phyloP scores from a whole-genome alignment of 1,284 basidiomycete species.

The Blastosporella zonata region DNA sequence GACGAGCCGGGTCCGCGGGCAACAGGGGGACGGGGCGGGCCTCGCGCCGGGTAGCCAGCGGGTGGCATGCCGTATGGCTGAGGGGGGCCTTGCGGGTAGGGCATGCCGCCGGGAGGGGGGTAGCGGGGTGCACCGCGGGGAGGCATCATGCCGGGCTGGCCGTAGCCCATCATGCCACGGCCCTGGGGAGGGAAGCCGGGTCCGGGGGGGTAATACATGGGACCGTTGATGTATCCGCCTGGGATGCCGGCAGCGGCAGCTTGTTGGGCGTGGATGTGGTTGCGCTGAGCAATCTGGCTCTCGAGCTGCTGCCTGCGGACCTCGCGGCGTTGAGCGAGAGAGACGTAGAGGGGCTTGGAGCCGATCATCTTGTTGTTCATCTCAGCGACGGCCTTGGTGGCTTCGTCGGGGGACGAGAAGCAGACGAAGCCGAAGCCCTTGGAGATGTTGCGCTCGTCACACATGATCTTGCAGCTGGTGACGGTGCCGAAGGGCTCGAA shows the following conservation, averaged over 20 bases:
- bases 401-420: conserved; percentile 97
- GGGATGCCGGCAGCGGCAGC: conserved; percentile 83
- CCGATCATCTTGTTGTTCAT: conserved; percentile 99
- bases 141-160: conserved; percentile 82
- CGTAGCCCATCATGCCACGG: conserved; percentile 81
- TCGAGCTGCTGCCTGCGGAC: conserved; percentile 18
- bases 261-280: conserved; percentile 94
- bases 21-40: conserved; percentile 52
- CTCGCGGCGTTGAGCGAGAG: conserved; percentile 33
- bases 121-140: conserved; percentile 53
- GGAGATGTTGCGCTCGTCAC: conserved; percentile 87
- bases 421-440: conserved; percentile 99
- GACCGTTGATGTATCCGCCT: conserved; percentile 78
- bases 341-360: conserved; percentile 95
- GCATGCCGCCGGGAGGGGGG: conserved; percentile 55
- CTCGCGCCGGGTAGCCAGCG: conserved; percentile 52
- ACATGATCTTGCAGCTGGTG: conserved; percentile 99
- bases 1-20: conserved; percentile 52
- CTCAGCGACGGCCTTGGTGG: conserved; percentile 98
- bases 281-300: conserved; percentile 68
- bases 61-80: conserved; percentile 62
- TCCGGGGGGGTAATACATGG: conserved; percentile 84
- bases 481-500: conserved; percentile 97
- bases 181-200: conserved; percentile 81
- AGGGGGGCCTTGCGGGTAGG: conserved; percentile 63